Conservation (phyloP, 345 rosid genomes). For the Eucalyptus shirleyi region DNA sequence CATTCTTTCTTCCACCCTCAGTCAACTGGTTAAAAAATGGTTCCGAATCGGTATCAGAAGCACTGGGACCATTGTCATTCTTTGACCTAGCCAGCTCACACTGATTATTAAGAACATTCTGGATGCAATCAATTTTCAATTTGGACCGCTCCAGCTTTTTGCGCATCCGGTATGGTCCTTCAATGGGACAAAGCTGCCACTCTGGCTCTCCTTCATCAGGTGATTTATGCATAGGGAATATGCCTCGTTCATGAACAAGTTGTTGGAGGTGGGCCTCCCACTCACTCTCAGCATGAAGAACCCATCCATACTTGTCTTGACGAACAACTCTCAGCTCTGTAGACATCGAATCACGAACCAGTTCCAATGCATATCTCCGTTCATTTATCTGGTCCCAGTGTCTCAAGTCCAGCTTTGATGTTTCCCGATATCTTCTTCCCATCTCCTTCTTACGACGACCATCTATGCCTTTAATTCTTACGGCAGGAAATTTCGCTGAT, state of each 20-base stretch:
- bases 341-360: constrained; percentile 93
- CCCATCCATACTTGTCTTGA: constrained; percentile 99
- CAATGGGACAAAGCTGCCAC: constrained; percentile 99
- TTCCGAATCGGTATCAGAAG: constrained; percentile 65
- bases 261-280: constrained; percentile 98
- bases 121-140: constrained; percentile 69
- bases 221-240: constrained; percentile 72
- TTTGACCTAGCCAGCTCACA: constrained; percentile 61
- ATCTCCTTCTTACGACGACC: constrained; percentile 90
- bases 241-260: constrained; percentile 95
- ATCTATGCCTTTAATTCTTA: constrained; percentile 88
- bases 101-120: constrained; percentile 65
- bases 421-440: constrained; percentile 83
- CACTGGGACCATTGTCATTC: constrained; percentile 40
- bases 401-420: constrained; percentile 62
- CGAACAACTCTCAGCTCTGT: constrained; percentile 98
- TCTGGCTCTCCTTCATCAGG: constrained; percentile 52
- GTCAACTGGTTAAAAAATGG: constrained; percentile 43
- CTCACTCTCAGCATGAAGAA: constrained; percentile 99
- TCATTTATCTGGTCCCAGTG: constrained; percentile 97
- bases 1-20: constrained; percentile 20
- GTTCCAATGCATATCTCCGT: constrained; percentile 90
- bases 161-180: constrained; percentile 99
- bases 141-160: constrained; percentile 93
- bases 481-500: constrained; percentile 92